These are phyloP conservation scores for Lepraria neglecta DNA, from an alignment of 495 filamentous ascomycete genomes.

Conservation along the genomic window DNA sequence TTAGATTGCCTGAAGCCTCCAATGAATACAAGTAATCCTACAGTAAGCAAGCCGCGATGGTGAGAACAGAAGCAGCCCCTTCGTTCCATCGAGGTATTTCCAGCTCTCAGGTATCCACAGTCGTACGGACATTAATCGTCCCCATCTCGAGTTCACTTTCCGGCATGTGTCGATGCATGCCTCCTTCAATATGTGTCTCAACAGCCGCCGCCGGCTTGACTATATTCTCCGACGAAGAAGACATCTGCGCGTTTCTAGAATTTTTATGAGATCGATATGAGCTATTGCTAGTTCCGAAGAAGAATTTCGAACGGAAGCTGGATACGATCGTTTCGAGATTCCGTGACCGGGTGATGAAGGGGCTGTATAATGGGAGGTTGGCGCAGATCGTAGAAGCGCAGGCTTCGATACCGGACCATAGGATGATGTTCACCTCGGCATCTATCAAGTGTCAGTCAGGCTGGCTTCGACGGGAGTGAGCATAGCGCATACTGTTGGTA, in stretches of 20 bases:
- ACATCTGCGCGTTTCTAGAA: neutral
- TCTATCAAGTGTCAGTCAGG: conserved; percentile 6
- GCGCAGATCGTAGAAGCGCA: conserved; percentile 23
- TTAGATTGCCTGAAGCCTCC: no score
- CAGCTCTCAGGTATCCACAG: neutral
- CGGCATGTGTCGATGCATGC: neutral
- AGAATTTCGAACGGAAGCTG: conserved; percentile 9
- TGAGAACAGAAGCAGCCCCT: no score
- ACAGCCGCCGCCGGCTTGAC: neutral
- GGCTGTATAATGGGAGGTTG: conserved; percentile 18
- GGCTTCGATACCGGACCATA: conserved; percentile 26
- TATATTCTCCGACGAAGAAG: conserved; percentile 7
- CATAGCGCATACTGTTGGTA: neutral
- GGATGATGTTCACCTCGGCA: conserved; percentile 17
- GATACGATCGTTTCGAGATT: neutral
- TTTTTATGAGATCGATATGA: neutral
- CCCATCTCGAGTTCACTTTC: conserved; percentile 12
- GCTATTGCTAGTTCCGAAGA: neutral
- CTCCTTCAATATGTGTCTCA: conserved; percentile 1
- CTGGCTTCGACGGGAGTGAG: neutral
- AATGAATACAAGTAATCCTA: no score
- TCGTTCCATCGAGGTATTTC: no score
- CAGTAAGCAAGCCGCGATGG: no score
- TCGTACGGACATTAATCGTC: conserved; percentile 8
- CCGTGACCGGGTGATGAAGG: conserved; percentile 2